phyloP scores from a whole-genome alignment of 768 basidiomycete genomes.

The Tulasnella sp. region DNA sequence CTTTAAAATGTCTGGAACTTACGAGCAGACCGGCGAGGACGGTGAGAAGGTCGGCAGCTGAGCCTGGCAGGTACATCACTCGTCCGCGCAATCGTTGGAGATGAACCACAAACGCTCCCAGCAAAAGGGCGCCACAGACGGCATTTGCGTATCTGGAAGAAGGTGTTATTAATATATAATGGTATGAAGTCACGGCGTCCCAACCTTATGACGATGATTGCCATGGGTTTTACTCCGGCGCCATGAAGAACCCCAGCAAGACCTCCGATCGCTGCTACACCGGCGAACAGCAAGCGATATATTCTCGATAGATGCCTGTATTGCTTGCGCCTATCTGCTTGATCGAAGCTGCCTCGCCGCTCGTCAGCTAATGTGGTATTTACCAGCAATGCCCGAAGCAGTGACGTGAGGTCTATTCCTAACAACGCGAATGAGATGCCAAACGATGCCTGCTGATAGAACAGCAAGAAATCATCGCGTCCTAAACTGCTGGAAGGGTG shows the following conservation, averaged over 20 bases:
- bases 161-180: not conserved
- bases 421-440: not conserved
- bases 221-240: not conserved
- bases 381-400: not conserved
- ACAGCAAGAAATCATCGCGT: not conserved
- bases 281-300: not conserved
- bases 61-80: not conserved
- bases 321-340: not conserved
- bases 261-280: not conserved
- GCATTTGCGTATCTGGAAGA: constrained; percentile 5
- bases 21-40: constrained; percentile 5
- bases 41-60: not conserved
- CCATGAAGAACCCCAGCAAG: constrained; percentile 3
- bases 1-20: not conserved
- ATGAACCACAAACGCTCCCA: not conserved
- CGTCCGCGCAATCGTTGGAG: not conserved
- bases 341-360: constrained; percentile 10
- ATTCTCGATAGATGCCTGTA: not conserved
- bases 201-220: not conserved
- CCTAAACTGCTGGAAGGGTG: not conserved
- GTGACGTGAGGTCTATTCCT: not conserved
- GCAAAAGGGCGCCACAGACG: not conserved
- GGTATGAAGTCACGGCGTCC: not conserved
- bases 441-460: constrained; percentile 8
- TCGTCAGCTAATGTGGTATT: constrained; percentile 17